Evolutionary conservation across 2,329 filamentous ascomycete species (phyloP), one percentile per base, ranked within the genome.

Genomic region (Sporothrix brunneoviolacea): DNA sequence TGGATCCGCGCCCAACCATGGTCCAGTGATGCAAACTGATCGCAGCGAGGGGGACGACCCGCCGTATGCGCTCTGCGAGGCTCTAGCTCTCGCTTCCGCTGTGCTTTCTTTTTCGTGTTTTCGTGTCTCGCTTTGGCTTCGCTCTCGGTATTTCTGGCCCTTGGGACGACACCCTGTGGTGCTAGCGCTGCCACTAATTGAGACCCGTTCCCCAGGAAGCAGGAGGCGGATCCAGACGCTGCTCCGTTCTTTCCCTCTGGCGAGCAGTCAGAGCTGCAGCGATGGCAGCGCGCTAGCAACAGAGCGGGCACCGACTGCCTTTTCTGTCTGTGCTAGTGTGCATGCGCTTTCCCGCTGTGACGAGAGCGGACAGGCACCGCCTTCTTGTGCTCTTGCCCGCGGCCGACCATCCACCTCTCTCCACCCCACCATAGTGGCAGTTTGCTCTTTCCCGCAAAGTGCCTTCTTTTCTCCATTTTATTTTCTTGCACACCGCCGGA

Each of bases 401-500:
- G 10, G 10, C 24, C n/a, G n/a, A n/a, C n/a, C n/a, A n/a, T n/a
- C n/a, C n/a, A n/a, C n/a, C n/a, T n/a, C n/a, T n/a, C n/a, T n/a
- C 42, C 32, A 47, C 36, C 45, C 45, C 45, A 41, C 45, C 45
- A 41, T 33, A 8, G 15, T 48, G 45, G 45, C 19, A 24, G 27
- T 4, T 48, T 32, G 45, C 45, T 39, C 45, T 40, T 45, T 40
- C 39, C 48, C 39, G 19, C 32, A 10, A 28, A 28, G 10, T 28
- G 24, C 21, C 16, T 38, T 28, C 35, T 30, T 38, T 38, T 9
- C 18, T 33, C 9, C 9, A 10, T 28, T 28, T 44, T 15, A 4
- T 40, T 15, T 40, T 5, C 39, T 48, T 44, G 42, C 51, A 50
- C 51, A 53, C 51, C 51, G 51, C 51, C 51, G 47, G 46, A 53